phyloP scores from a whole-genome alignment of 2,329 filamentous ascomycete species.

The Talaromyces sp. region DNA sequence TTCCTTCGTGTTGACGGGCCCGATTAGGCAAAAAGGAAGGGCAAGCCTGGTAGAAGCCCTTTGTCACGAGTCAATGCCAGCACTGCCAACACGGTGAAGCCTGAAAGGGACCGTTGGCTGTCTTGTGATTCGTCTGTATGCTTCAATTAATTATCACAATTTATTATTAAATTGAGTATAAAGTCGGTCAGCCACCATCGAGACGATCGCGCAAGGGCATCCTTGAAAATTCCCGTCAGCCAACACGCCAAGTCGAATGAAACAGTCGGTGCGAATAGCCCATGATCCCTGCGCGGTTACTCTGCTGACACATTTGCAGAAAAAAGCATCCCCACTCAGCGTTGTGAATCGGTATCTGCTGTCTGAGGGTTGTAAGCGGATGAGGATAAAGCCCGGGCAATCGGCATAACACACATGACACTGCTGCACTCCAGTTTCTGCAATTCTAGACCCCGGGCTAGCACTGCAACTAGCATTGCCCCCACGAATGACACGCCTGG shows the following conservation, averaged over 20 bases:
- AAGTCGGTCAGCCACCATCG: neutral
- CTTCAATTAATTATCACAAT: neutral
- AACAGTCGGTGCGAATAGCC: neutral
- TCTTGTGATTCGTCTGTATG: neutral
- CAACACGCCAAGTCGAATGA: neutral
- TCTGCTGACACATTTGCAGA: neutral
- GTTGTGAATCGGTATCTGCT: too few species aligned
- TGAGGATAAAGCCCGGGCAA: neutral
- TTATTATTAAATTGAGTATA: neutral
- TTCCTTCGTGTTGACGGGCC: neutral
- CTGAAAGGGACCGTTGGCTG: neutral
- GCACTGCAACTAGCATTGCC: neutral
- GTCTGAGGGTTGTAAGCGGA: neutral
- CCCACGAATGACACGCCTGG: neutral
- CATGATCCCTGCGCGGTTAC: neutral
- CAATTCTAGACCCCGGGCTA: neutral
- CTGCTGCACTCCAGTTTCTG: neutral
- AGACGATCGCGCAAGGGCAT: neutral
- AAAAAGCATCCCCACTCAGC: neutral
- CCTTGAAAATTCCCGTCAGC: neutral
- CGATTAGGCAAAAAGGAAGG: conserved; percentile 3
- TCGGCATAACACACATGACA: neutral
- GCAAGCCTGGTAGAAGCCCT: neutral
- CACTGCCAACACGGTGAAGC: conserved; percentile 4
- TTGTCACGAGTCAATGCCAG: conserved; percentile 2